Conservation (phyloP, 176 grass and related monocot species). For the Cenchrus fungigraminus region DNA sequence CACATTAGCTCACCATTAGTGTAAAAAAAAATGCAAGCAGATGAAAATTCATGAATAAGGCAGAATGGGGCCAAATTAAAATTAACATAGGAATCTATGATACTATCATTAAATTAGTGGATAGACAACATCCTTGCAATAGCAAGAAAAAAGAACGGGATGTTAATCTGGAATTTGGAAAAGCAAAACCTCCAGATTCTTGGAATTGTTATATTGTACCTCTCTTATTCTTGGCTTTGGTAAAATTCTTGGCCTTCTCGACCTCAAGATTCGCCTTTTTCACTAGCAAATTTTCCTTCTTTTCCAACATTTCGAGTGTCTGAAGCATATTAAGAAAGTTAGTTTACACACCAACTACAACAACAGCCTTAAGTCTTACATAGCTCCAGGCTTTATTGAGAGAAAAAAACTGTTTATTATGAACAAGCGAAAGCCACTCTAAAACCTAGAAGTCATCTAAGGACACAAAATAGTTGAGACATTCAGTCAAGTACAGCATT, state of each 20-base stretch:
- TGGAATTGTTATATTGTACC: constrained; percentile 48
- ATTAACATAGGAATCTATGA: constrained; percentile 16
- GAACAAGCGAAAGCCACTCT: background rate
- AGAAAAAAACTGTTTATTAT: constrained; percentile 15
- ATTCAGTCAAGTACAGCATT: background rate
- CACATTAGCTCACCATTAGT: background rate
- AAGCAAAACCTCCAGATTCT: constrained; percentile 3
- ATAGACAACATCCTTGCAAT: background rate
- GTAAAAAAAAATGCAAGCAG: constrained; percentile 14
- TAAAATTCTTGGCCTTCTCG: constrained; percentile 90
- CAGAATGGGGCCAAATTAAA: constrained; percentile 20
- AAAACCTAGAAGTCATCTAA: background rate
- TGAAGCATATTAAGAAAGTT: constrained; percentile 50
- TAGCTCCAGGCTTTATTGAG: background rate
- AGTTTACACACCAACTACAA: constrained; percentile 34
- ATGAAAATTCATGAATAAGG: background rate
- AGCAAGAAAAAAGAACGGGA: background rate
- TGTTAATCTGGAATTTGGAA: background rate
- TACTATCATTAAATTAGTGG: constrained; percentile 19
- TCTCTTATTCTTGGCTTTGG: constrained; percentile 94
- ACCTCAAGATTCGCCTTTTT: constrained; percentile 94
- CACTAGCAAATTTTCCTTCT: constrained; percentile 89
- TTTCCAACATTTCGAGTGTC: constrained; percentile 99
- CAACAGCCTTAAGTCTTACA: constrained; percentile 4
- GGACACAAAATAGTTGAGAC: background rate